These are phyloP conservation scores for Wickerhamiella pararugosa DNA, from an alignment of 1,139 yeast species.

Conservation along the genomic window DNA sequence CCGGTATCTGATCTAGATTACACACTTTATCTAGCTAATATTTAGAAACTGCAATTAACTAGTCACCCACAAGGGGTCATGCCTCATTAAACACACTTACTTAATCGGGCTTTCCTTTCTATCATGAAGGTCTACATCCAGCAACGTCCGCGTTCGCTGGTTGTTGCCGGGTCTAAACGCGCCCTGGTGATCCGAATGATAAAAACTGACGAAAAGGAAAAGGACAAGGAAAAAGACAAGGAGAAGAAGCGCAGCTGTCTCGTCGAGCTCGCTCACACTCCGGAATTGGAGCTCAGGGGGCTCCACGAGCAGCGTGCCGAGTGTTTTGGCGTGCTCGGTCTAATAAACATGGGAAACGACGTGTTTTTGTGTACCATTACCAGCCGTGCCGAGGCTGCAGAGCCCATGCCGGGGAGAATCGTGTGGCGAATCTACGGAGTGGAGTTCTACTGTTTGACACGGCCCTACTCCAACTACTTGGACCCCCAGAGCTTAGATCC, in stretches of 20 bases:
- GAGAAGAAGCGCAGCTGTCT: constrained; percentile 19
- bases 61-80: neutral
- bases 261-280: constrained; percentile 27
- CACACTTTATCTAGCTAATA: neutral
- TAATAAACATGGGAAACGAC: constrained; percentile 52
- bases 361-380: constrained; percentile 71
- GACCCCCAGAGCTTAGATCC: constrained; percentile 38
- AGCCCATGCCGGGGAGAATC: constrained; percentile 64
- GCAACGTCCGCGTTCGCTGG: constrained; percentile 25
- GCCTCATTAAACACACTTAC: neutral
- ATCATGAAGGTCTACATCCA: constrained; percentile 24
- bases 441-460: constrained; percentile 66
- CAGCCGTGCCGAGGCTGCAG: constrained; percentile 62
- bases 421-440: constrained; percentile 70
- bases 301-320: constrained; percentile 35
- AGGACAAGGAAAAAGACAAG: constrained; percentile 5
- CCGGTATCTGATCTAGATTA: neutral
- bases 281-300: constrained; percentile 19
- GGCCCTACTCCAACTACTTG: constrained; percentile 64
- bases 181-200: constrained; percentile 15
- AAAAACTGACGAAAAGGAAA: constrained; percentile 13
- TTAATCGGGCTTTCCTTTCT: neutral
- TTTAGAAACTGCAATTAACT: neutral
- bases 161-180: constrained; percentile 20
- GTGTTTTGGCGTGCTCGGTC: constrained; percentile 71